phyloP scores from a whole-genome alignment of 169 alveolate genomes.

The Plasmodium adleri region DNA sequence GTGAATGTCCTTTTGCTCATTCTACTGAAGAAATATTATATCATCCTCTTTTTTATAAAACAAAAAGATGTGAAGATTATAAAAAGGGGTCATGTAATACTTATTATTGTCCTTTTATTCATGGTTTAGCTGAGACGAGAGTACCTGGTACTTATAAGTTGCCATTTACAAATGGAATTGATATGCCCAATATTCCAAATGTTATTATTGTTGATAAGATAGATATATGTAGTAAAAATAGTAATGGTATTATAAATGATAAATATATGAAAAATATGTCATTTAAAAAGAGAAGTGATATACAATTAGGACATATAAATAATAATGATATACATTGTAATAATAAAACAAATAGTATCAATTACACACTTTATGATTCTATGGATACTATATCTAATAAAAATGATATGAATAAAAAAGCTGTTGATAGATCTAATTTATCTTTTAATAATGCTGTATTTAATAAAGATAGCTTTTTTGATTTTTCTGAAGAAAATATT shows the following conservation, averaged over 20 bases:
- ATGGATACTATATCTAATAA: slow-evolving; percentile 17
- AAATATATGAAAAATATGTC: slow-evolving; percentile 9
- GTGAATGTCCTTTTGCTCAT: slow-evolving; percentile 93
- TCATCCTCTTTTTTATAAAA: slow-evolving; percentile 93
- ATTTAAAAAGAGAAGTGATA: slow-evolving; percentile 19
- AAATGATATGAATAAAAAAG: neutral
- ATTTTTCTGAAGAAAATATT: slow-evolving; percentile 33
- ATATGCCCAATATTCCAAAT: slow-evolving; percentile 80
- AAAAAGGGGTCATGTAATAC: slow-evolving; percentile 89
- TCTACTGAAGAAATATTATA: slow-evolving; percentile 92
- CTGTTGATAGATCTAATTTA: neutral
- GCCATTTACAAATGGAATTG: slow-evolving; percentile 86
- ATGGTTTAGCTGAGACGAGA: slow-evolving; percentile 88
- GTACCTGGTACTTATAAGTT: slow-evolving; percentile 82
- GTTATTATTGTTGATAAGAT: slow-evolving; percentile 80
- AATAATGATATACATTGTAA: neutral
- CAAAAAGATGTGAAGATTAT: slow-evolving; percentile 88
- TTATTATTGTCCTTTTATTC: slow-evolving; percentile 91
- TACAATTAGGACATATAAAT: neutral
- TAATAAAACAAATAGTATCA: slow-evolving; percentile 19
- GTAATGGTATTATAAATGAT: slow-evolving; percentile 11
- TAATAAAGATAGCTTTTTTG: slow-evolving; percentile 1
- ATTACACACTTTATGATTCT: slow-evolving; percentile 17
- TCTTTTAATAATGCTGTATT: slow-evolving; percentile 16
- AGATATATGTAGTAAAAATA: slow-evolving; percentile 45